Conservation (phyloP, 2,329 filamentous ascomycete genomes). For the Paraphoma sp. region DNA sequence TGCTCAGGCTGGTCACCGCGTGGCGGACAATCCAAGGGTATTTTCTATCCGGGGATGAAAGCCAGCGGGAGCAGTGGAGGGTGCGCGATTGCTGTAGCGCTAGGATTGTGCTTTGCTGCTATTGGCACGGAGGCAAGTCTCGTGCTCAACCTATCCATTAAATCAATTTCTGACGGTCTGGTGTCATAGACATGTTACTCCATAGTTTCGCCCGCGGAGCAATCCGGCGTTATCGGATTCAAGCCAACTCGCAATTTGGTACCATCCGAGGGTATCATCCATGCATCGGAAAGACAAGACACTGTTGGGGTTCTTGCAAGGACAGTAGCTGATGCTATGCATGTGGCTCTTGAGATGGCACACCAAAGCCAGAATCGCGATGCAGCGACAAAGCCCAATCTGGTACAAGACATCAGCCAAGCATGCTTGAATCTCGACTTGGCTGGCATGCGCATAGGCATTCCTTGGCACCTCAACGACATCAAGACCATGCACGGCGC, state of each 20-base stretch:
- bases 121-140: slow-evolving; percentile 62
- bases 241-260: slow-evolving; percentile 56
- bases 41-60: slow-evolving; percentile 65
- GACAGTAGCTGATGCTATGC: slow-evolving; percentile 58
- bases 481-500: background rate
- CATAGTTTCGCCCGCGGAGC: slow-evolving; percentile 23
- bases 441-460: slow-evolving; percentile 10
- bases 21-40: slow-evolving; percentile 65
- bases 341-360: slow-evolving; percentile 52
- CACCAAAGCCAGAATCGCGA: background rate
- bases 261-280: slow-evolving; percentile 64
- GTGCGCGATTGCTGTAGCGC: slow-evolving; percentile 61
- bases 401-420: background rate
- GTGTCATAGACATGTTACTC: slow-evolving; percentile 12
- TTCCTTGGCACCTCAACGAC: slow-evolving; percentile 3
- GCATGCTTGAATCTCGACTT: slow-evolving; percentile 14
- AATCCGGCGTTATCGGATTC: slow-evolving; percentile 21
- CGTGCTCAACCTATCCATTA: background rate
- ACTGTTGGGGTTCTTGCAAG: slow-evolving; percentile 60
- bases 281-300: slow-evolving; percentile 61
- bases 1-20: slow-evolving; percentile 67
- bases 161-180: background rate
- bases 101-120: slow-evolving; percentile 63
- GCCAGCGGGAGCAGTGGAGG: slow-evolving; percentile 68
- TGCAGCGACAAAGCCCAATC: background rate